Base-by-base conservation (phyloP, 2,329 filamentous ascomycete genomes). In the Seiridium cupressi region DNA sequence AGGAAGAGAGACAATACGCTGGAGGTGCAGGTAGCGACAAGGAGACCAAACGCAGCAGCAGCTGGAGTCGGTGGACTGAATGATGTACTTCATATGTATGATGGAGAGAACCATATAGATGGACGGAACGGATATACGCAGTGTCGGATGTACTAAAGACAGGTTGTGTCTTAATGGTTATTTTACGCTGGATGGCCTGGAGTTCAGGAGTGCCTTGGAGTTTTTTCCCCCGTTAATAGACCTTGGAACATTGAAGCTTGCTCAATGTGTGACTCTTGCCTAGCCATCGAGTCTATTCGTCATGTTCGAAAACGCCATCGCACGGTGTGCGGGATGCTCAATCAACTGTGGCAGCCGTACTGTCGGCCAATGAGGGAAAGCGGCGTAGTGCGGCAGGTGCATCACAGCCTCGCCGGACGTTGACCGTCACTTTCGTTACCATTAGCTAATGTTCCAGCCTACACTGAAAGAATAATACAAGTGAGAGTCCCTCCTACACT, bases 1-100 rank as follows among this genome's bases (percentile, higher is more conserved):
- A 88, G 62, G 84, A 89, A 62, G 89, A 92, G 76, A 81, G 81
- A 63, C 82, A 79, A 65, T 92, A 84, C 70, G 84, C 81, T 1
- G 85, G 84, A 7, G 86, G 86, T 26, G 83, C 84, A n/a, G 86
- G 85, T 3, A 78, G 74, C 10, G 81, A 83, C 60, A 76, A 77
- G 61, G 77, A 62, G 11, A 62, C 55, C 42, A 64, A 75, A 1
- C 70, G 75, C 35, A 55, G 44, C 36, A 35, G 36, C 36, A 35
- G 36, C 11, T 59, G 57, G 57, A 26, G 57, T 18, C 47, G 57
- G 3, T 59, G 57, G 57, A 35, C 36, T 31, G 57, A 59, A 34
- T 59, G 38, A 35, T 49, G 32, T 35, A 44, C 18, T 36, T 40
- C 9, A 9, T n/a, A 47, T 36, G 31, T 7, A 9, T 11, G 7